phyloP scores from a whole-genome alignment of 768 basidiomycete genomes.

The Amanita rimosa region DNA sequence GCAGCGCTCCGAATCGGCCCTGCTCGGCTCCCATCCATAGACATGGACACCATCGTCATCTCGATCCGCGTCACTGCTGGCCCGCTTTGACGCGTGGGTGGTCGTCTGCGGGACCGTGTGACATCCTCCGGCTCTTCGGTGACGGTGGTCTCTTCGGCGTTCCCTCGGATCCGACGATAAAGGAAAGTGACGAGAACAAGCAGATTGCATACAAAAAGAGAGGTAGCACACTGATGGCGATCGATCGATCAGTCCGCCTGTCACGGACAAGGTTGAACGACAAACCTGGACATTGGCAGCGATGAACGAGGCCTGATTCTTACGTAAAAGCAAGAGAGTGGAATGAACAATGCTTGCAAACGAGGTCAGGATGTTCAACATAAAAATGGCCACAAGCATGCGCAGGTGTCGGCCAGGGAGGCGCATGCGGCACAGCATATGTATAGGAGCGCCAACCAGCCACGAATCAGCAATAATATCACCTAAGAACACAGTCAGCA shows the following conservation, averaged over 20 bases:
- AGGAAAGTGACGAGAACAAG: conserved; percentile 16
- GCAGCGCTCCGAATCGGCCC: not conserved
- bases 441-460: conserved; percentile 14
- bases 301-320: not conserved
- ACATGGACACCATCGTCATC: not conserved
- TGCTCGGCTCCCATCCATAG: too few species aligned
- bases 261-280: not conserved
- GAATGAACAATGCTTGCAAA: conserved; percentile 11
- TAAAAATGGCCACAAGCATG: conserved; percentile 15
- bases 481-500: conserved; percentile 8
- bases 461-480: conserved; percentile 14
- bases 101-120: not conserved
- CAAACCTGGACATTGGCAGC: conserved; percentile 11
- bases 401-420: conserved; percentile 10
- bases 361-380: conserved; percentile 12
- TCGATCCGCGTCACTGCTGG: not conserved
- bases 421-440: conserved; percentile 14
- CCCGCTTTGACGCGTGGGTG: not conserved
- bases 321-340: conserved; percentile 9
- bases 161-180: conserved; percentile 9
- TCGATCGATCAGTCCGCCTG: not conserved
- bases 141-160: not conserved
- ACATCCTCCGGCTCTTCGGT: not conserved
- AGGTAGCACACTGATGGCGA: not conserved
- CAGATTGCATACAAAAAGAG: conserved; percentile 12